Evolutionary conservation across 2,329 filamentous ascomycete species (phyloP).

Genomic region (Nigrospora sphaerica): DNA sequence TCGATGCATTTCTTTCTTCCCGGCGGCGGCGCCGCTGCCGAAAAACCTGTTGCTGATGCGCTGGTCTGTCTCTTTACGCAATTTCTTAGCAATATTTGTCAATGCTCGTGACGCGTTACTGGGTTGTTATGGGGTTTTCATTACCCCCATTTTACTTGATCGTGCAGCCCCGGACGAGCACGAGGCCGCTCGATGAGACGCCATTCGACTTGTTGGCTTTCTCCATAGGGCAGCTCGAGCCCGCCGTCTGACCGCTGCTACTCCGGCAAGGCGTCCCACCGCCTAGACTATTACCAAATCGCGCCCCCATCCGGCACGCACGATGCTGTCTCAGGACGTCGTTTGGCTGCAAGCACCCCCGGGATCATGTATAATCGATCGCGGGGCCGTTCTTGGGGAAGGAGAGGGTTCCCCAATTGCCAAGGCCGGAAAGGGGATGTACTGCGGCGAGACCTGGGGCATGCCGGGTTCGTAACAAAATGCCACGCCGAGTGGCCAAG

Average conservation of each 20-base stretch:
- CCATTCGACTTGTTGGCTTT: neutral
- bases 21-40: too few species aligned
- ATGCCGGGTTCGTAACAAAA: too few species aligned
- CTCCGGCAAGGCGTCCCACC: neutral
- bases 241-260: slow-evolving; percentile 1
- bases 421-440: too few species aligned
- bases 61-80: slow-evolving; percentile 2
- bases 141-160: slow-evolving; percentile 4
- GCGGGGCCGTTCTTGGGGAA: too few species aligned
- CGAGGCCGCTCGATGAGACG: slow-evolving; percentile 1
- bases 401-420: too few species aligned
- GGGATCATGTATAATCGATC: too few species aligned
- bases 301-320: neutral
- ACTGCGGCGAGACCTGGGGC: too few species aligned
- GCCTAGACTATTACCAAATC: neutral
- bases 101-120: slow-evolving; percentile 7
- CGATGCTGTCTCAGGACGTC: neutral
- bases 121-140: slow-evolving; percentile 2
- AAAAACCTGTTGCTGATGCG: neutral
- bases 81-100: slow-evolving; percentile 6
- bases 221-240: neutral
- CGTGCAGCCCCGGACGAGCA: neutral
- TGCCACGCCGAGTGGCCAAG: too few species aligned
- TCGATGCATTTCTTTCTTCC: too few species aligned
- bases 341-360: too few species aligned